phyloP scores from a whole-genome alignment of 169 alveolate species.

The Cardiosporidium cionae region DNA sequence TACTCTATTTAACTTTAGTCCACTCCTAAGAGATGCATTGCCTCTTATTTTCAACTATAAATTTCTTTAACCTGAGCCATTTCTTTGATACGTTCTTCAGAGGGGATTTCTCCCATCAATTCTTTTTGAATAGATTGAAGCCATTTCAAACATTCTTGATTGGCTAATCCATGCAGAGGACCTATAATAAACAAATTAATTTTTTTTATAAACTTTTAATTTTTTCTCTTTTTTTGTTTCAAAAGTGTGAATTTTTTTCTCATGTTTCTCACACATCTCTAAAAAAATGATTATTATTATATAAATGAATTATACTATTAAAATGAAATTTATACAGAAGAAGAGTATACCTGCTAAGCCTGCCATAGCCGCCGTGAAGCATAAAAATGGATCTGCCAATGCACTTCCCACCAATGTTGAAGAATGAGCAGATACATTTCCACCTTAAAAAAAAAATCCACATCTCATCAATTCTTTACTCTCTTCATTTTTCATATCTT shows the following conservation, averaged over 20 bases:
- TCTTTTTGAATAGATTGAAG: conserved; percentile 62
- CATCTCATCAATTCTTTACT: not conserved
- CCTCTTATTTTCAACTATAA: too few species aligned
- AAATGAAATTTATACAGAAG: not conserved
- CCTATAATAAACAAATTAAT: conserved; percentile 53
- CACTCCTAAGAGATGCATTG: too few species aligned
- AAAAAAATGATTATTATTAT: not conserved
- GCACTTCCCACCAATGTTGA: conserved; percentile 86
- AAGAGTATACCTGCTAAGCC: conserved; percentile 71
- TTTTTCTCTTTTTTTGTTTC: not conserved
- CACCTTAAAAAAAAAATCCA: conserved; percentile 56
- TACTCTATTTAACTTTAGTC: too few species aligned
- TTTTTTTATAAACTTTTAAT: not conserved
- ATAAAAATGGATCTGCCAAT: conserved; percentile 80
- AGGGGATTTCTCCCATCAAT: conserved; percentile 59
- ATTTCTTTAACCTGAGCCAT: conserved; percentile 39
- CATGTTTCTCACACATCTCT: not conserved
- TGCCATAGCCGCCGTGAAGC: conserved; percentile 76
- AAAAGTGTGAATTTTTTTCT: not conserved
- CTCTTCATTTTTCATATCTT: not conserved
- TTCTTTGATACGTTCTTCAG: conserved; percentile 45
- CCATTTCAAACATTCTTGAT: conserved; percentile 88
- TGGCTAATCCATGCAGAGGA: conserved; percentile 91
- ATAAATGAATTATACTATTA: not conserved
- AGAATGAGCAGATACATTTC: conserved; percentile 90